Base-by-base conservation (phyloP, 768 basidiomycete species). In the Chalciporus sphaerocephalus region DNA sequence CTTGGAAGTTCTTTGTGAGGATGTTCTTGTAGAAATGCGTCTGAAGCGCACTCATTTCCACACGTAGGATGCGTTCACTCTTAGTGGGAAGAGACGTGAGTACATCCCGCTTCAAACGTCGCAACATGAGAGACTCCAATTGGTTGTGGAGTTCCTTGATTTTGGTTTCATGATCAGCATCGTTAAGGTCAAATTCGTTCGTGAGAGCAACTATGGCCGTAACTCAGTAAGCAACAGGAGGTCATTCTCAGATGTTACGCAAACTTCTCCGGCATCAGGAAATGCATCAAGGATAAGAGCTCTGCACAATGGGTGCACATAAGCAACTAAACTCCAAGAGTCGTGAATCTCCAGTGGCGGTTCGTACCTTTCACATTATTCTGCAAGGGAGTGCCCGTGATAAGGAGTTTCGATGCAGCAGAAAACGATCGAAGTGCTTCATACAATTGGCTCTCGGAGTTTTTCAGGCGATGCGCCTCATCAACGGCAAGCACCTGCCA, bases 11-110 rank as follows among this genome's bases (percentile, higher is more conserved):
- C 89, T 87, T 93, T 27, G 92, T 92, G 52, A 96, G 69, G 57
- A 97, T 98, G 65, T 96, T 98, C 76, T 97, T 97, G 75, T 99
- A 99, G 61, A 94, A 97, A 62, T 93, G 93, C 6, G 92, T 94
- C 68, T 97, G 95, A 62, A 98, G 80, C 41, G 89, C 80, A 61
- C 83, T 87, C 94, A 98, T 94, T 74, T 99, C 96, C 23, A 98
- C 94, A 16, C 96, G 83, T 36, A 99, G 73, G 55, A 98, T 99
- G 30, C 93, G 87, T 69, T 99, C 96, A 65, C 92, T 94, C 80
- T 99, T 99, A 9, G 94, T 93, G 5, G 96, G 96, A 40, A 99
- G 70, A 33, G 89, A 91, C 47, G 94, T 96, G 50, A 98, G 80
- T 10, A 99, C 96, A 59, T 99, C 96, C 48, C 85, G 85, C 74